Evolutionary conservation across 495 filamentous ascomycete genomes (phyloP).

Genomic region (Amniculicola lignicola): DNA sequence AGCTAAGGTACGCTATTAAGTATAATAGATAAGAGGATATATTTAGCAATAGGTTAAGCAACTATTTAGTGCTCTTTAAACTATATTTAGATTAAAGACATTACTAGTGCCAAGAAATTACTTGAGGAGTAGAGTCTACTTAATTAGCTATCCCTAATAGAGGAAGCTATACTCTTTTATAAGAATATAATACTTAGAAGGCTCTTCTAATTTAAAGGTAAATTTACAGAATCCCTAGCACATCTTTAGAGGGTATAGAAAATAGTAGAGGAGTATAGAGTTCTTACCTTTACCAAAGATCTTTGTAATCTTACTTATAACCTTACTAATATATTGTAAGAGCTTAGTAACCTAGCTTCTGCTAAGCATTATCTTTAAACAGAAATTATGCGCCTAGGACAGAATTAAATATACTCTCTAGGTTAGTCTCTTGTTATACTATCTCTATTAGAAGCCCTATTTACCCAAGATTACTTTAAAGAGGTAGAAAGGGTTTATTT

Average conservation of each 20-base stretch:
- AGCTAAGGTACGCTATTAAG: neutral
- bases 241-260: slow-evolving; percentile 1
- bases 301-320: slow-evolving; percentile 5
- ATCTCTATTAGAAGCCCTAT: slow-evolving; percentile 2
- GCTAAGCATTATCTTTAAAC: neutral
- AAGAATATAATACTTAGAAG: neutral
- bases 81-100: neutral
- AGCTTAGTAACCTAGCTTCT: neutral
- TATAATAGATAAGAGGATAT: neutral
- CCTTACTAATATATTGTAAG: neutral
- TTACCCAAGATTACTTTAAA: neutral
- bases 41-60: neutral
- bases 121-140: neutral
- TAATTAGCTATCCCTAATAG: neutral
- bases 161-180: neutral
- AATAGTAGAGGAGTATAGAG: neutral
- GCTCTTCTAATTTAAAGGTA: neutral
- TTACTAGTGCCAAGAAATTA: neutral
- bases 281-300: neutral
- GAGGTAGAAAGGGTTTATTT: neutral
- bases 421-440: neutral
- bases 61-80: slow-evolving; percentile 1
- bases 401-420: neutral
- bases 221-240: slow-evolving; percentile 1
- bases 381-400: neutral